Evolutionary conservation across 805 yeast genomes (phyloP).

Genomic region (Monosporozyma solicola): DNA sequence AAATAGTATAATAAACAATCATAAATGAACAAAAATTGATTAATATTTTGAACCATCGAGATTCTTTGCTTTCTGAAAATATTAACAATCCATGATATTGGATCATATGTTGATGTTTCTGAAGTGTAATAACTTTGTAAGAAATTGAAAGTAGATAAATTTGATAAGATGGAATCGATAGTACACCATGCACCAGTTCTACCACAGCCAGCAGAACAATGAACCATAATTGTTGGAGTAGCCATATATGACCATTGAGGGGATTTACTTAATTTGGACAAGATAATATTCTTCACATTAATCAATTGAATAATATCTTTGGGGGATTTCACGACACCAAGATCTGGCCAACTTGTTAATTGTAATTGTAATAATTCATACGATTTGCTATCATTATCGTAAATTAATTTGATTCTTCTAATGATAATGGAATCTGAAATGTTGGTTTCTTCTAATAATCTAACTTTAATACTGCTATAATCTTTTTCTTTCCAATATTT

Average conservation of each 20-base stretch:
- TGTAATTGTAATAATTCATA: slow-evolving; percentile 67
- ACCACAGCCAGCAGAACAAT: slow-evolving; percentile 97
- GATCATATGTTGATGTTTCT: slow-evolving; percentile 32
- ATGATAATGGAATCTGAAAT: slow-evolving; percentile 9
- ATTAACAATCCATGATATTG: slow-evolving; percentile 54
- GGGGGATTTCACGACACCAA: slow-evolving; percentile 51
- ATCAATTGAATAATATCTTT: slow-evolving; percentile 49
- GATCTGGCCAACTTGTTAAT: slow-evolving; percentile 75
- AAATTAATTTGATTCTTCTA: slow-evolving; percentile 35
- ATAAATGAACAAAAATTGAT: slow-evolving; percentile 67
- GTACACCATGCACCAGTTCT: slow-evolving; percentile 86
- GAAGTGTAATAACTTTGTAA: slow-evolving; percentile 13
- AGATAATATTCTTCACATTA: slow-evolving; percentile 37
- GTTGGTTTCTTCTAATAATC: slow-evolving; percentile 17
- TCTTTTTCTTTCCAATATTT: slow-evolving; percentile 68
- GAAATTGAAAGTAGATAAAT: slow-evolving; percentile 16
- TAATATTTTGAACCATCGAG: slow-evolving; percentile 76
- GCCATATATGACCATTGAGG: slow-evolving; percentile 13
- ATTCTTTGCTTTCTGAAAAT: slow-evolving; percentile 64
- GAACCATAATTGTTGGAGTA: slow-evolving; percentile 57
- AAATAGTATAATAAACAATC: slow-evolving; percentile 39
- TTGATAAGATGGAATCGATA: slow-evolving; percentile 49
- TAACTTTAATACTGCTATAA: slow-evolving; percentile 31
- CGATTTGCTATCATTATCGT: slow-evolving; percentile 20
- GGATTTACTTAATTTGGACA: slow-evolving; percentile 18